A percentile compares a stretch with the other conserved stretches of the same genome.
Conservation (phyloP, 148 eudicot species). For the Amaranthus cruentus region DNA sequence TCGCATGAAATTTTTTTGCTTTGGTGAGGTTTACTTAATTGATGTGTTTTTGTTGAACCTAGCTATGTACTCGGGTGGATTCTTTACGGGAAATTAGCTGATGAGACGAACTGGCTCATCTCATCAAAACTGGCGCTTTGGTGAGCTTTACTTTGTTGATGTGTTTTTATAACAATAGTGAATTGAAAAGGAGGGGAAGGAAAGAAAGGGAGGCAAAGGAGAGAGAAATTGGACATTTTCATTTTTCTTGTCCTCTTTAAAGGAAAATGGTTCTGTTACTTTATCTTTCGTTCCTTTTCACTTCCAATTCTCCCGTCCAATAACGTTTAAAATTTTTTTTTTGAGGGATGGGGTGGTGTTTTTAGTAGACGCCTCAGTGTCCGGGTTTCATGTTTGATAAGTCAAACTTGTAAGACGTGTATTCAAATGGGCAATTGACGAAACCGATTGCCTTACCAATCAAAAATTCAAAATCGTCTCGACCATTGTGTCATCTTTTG, state of each 20-base stretch:
- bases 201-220: too few species aligned
- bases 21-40: neutral
- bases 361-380: neutral
- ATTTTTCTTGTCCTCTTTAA: too few species aligned
- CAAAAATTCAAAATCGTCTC: neutral
- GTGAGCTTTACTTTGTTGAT: neutral
- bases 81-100: neutral
- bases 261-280: too few species aligned
- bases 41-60: neutral
- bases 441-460: neutral
- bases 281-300: too few species aligned
- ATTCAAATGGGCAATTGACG: neutral
- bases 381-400: neutral
- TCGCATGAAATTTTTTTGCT: neutral
- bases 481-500: neutral
- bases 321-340: neutral
- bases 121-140: neutral
- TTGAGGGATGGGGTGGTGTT: neutral
- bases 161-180: too few species aligned
- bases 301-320: too few species aligned
- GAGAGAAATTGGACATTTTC: too few species aligned
- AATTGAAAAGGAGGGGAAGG: too few species aligned
- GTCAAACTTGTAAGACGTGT: neutral
- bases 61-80: too few species aligned
- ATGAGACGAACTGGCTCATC: neutral